Conservation (phyloP, 2,329 filamentous ascomycete species). For the Aspergillus melleus region DNA sequence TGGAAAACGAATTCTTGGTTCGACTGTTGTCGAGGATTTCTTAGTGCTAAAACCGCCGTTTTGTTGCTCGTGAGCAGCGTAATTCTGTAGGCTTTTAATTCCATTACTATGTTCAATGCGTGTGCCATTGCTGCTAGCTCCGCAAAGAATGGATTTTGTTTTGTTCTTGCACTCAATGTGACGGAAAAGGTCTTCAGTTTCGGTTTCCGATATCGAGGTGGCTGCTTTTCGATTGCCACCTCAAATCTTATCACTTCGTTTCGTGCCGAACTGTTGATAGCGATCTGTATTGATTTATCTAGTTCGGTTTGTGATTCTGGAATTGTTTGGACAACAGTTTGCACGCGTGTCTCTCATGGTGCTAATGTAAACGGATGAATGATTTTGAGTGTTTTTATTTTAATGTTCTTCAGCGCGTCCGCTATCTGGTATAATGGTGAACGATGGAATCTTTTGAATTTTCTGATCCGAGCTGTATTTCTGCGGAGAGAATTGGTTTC, state of each 20-base stretch:
- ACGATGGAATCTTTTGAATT: too few species aligned
- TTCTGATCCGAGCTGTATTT: too few species aligned
- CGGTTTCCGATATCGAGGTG: conserved; percentile 23
- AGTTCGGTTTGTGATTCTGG: too few species aligned
- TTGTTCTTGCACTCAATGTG: conserved; percentile 19
- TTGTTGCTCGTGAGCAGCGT: conserved; percentile 25
- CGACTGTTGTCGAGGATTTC: conserved; percentile 21
- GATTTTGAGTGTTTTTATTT: too few species aligned
- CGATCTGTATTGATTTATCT: too few species aligned
- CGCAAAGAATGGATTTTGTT: conserved; percentile 24
- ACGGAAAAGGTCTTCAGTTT: conserved; percentile 20
- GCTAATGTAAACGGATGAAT: too few species aligned
- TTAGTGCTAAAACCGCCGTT: conserved; percentile 22
- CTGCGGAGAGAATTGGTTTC: too few species aligned
- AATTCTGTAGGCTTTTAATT: conserved; percentile 20
- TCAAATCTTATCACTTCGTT: conserved; percentile 20
- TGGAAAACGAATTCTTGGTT: conserved; percentile 20
- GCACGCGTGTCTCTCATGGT: too few species aligned
- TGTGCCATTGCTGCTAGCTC: conserved; percentile 26
- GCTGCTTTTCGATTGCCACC: conserved; percentile 31
- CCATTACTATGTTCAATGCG: conserved; percentile 16
- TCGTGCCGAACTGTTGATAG: neutral
- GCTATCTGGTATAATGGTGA: too few species aligned
- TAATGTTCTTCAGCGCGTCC: too few species aligned
- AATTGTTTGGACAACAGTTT: too few species aligned